Base-by-base conservation (phyloP, 2,329 filamentous ascomycete genomes). In the Incumbomyces delicatus region DNA sequence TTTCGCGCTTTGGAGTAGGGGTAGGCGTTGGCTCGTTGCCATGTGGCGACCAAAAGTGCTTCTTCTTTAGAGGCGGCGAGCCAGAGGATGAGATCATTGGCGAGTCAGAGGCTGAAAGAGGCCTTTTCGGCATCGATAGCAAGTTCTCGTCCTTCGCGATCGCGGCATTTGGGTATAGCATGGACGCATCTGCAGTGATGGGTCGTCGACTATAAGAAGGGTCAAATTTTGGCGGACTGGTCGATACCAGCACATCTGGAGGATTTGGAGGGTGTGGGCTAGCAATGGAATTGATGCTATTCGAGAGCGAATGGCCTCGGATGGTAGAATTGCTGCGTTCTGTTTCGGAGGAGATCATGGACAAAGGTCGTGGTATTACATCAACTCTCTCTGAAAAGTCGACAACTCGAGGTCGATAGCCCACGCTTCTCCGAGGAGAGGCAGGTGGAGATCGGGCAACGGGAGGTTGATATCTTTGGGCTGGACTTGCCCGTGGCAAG, bases 331-430 rank as follows among this genome's bases (percentile, higher is more conserved):
- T 69, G 2, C 84, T 92, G 60, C 82, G 88, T 38, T 87, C 83
- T 0, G 86, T 87, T 61, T 92, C 87, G 16, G 81, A 89, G 1
- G 87, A 94, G 12, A 94, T 80, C 16, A 89, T 72, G 1, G 89
- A 95, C 14, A 94, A 67, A 0, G 89, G 88, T 10, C 87, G 78
- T 4, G 84, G 84, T 56, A 89, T 89, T 52, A 85, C 88, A 62
- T 94, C 86, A 22, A 94, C 73, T 10, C 79, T 85, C 53, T 94
- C 87, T 1, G 85, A 87, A 60, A 94, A 94, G 1, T 84, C 85
- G 38, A 94, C 87, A 11, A 34, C 38, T 11, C 84, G 74, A 35
- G 80, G 76, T 50, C 63, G 60, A 63, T 50, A 62, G 61, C 60
- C 46, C 60, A 57, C 51, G 62, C 59, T 44, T 64, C 64, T 34